phyloP scores from a whole-genome alignment of 345 rosid genomes.

The Crucihimalaya himalaica region DNA sequence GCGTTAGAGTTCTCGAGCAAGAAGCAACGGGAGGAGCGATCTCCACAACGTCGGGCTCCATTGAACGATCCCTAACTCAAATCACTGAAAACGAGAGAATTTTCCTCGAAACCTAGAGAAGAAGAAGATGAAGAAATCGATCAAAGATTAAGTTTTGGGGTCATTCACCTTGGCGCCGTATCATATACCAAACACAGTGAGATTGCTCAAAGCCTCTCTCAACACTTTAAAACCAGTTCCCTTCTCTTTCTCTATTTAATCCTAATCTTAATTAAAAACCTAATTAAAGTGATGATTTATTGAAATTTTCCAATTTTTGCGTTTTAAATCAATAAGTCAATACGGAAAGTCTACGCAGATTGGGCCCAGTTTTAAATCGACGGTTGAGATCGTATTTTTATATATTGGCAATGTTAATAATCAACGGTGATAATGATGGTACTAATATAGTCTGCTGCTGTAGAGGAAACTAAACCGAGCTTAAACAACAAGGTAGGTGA shows the following conservation, averaged over 20 bases:
- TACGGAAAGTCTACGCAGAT: constrained; percentile 10
- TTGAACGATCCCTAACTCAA: constrained; percentile 27
- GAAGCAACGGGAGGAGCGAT: constrained; percentile 54
- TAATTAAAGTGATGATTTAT: background rate
- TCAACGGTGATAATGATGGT: background rate
- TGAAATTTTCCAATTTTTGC: background rate
- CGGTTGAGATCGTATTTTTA: background rate
- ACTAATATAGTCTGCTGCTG: constrained; percentile 10
- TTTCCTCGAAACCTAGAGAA: background rate
- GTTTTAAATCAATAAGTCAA: constrained; percentile 34
- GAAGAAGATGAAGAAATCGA: constrained; percentile 19
- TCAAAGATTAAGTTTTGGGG: constrained; percentile 4
- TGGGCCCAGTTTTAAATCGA: background rate
- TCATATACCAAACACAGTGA: constrained; percentile 26
- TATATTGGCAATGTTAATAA: background rate
- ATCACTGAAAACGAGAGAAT: constrained; percentile 27
- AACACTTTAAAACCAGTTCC: constrained; percentile 4
- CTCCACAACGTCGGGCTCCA: constrained; percentile 76
- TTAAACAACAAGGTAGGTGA: constrained; percentile 25
- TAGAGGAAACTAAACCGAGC: constrained; percentile 17
- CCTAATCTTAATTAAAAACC: constrained; percentile 17
- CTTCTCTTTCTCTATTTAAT: background rate
- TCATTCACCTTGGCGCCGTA: constrained; percentile 39
- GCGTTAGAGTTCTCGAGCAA: constrained; percentile 40
- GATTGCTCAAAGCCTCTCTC: constrained; percentile 2